phyloP scores from a whole-genome alignment of 306 rosid species.

The Astragalus membranaceus region DNA sequence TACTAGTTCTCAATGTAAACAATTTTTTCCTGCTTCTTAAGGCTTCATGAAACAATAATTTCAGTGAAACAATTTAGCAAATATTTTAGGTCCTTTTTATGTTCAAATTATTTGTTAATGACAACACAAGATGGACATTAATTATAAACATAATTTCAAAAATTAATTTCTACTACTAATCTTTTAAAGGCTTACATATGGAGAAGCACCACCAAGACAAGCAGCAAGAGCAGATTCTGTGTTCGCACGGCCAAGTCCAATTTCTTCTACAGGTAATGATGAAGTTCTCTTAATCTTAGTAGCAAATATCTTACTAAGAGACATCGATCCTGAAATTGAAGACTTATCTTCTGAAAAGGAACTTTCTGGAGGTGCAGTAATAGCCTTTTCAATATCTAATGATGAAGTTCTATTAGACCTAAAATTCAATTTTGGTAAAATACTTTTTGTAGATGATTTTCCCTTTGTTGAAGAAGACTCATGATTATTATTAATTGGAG shows the following conservation, averaged over 20 bases:
- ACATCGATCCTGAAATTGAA: conserved; percentile 63
- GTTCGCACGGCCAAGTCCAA: conserved; percentile 44
- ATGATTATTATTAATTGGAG: conserved; percentile 33
- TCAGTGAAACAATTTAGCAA: conserved; percentile 6
- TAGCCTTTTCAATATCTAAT: conserved; percentile 56
- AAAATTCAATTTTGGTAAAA: conserved; percentile 77
- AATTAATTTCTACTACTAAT: neutral
- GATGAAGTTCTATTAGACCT: conserved; percentile 36
- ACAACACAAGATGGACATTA: neutral
- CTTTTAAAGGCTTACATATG: conserved; percentile 44
- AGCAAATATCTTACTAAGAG: conserved; percentile 62
- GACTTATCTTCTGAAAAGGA: conserved; percentile 55
- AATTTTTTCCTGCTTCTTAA: neutral
- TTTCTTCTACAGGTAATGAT: conserved; percentile 80
- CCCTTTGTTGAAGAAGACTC: conserved; percentile 51
- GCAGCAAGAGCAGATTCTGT: conserved; percentile 53
- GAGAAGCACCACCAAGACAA: conserved; percentile 37
- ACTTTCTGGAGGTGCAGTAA: conserved; percentile 37
- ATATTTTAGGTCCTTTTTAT: neutral
- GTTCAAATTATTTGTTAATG: neutral
- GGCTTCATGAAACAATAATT: neutral
- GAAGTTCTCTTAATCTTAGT: conserved; percentile 75
- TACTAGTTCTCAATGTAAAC: neutral
- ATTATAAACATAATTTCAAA: neutral
- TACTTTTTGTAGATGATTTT: conserved; percentile 54